Conservation (phyloP, 208 protist species). For the Acanthamoeba royreba region DNA sequence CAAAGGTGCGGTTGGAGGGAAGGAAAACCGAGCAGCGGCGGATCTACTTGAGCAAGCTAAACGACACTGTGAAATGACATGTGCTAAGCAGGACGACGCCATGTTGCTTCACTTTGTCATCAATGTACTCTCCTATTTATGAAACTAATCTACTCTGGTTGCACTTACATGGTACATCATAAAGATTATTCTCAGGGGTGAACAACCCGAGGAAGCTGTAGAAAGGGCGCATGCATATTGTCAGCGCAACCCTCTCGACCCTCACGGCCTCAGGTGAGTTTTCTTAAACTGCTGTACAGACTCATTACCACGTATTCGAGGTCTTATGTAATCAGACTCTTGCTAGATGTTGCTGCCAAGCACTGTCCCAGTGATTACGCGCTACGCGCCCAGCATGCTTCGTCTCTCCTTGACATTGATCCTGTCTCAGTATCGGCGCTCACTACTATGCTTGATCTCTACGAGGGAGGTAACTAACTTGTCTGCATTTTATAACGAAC, state of each 20-base stretch:
- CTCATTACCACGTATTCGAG: no score
- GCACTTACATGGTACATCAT: no score
- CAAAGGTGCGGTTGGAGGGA: no score
- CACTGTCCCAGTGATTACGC: background rate
- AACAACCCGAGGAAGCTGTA: background rate
- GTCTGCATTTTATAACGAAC: background rate
- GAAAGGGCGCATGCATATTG: background rate
- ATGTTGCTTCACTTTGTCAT: background rate
- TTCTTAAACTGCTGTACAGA: no score
- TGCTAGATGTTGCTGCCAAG: background rate
- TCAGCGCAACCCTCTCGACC: background rate
- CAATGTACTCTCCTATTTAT: background rate
- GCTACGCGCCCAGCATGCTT: background rate
- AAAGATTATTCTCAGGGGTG: background rate
- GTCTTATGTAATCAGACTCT: background rate
- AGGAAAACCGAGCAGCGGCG: no score
- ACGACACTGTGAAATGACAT: background rate
- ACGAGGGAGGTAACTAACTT: background rate
- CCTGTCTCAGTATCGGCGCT: background rate
- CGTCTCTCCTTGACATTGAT: background rate
- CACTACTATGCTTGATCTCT: background rate
- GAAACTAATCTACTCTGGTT: no score
- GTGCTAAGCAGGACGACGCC: background rate
- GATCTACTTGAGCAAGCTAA: background rate
- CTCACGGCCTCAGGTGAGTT: background rate